phyloP scores from a whole-genome alignment of 176 grass and related monocot genomes.

The Chrysopogon serrulatus region DNA sequence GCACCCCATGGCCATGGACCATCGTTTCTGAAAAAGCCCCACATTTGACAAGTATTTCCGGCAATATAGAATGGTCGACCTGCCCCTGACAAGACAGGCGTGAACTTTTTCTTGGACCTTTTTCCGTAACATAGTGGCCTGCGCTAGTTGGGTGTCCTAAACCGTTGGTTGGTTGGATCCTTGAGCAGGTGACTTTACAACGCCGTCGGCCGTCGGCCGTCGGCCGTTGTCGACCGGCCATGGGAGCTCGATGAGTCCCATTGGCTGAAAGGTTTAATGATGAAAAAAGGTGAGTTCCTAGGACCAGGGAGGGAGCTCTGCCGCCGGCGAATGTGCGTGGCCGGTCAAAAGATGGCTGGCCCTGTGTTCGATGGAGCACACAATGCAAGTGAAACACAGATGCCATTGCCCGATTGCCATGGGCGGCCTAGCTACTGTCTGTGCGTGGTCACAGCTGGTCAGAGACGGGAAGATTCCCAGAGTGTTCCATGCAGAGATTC shows the following conservation, averaged over 20 bases:
- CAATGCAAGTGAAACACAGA: slow-evolving; percentile 2
- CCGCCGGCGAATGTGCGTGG: slow-evolving; percentile 21
- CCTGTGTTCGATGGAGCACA: slow-evolving; percentile 15
- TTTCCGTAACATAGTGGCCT: too few species aligned
- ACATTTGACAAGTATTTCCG: slow-evolving; percentile 30
- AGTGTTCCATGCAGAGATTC: slow-evolving; percentile 8
- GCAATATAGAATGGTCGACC: slow-evolving; percentile 2
- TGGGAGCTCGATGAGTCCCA: not conserved
- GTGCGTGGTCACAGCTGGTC: not conserved
- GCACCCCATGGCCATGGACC: slow-evolving; percentile 18
- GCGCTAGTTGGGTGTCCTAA: slow-evolving; percentile 11
- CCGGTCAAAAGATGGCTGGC: slow-evolving; percentile 28
- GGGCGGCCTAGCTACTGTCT: not conserved
- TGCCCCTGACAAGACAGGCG: not conserved
- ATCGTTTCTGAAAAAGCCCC: slow-evolving; percentile 15
- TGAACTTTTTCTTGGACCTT: slow-evolving; percentile 2
- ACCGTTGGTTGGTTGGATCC: slow-evolving; percentile 25
- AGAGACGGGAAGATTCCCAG: slow-evolving; percentile 22
- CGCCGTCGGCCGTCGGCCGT: not conserved
- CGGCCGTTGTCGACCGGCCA: not conserved
- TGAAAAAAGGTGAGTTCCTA: slow-evolving; percentile 32
- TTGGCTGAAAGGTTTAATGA: slow-evolving; percentile 20
- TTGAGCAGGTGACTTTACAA: not conserved
- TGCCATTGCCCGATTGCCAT: not conserved
- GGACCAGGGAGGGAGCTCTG: slow-evolving; percentile 25